Percentiles rank a stretch among this genome's conserved stretches.
These are phyloP conservation scores for Arachnomyces sp. DNA, from an alignment of 2,329 filamentous ascomycete species.

Conservation along the genomic window DNA sequence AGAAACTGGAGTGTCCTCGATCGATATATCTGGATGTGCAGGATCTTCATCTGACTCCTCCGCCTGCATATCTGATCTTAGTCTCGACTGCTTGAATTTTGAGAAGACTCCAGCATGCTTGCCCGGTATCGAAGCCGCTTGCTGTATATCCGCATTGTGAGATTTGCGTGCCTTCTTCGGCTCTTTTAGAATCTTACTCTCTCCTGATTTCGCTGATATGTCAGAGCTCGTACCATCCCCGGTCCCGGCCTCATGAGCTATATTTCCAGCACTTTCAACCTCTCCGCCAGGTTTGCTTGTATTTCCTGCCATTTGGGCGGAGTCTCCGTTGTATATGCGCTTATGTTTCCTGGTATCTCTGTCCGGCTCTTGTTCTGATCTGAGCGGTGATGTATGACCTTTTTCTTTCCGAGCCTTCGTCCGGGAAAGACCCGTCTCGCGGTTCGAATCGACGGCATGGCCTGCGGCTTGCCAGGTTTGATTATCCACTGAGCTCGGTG, in stretches of 20 bases:
- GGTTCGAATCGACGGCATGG: too few relatives aligned
- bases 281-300: slow-evolving; percentile 22
- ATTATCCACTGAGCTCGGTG: neutral
- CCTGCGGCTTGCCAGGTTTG: neutral
- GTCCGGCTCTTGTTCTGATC: slow-evolving; percentile 7
- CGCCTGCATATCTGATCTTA: neutral
- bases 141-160: slow-evolving; percentile 33
- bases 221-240: too few relatives aligned
- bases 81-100: slow-evolving; percentile 19
- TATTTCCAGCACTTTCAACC: neutral
- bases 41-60: slow-evolving; percentile 12
- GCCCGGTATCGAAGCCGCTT: slow-evolving; percentile 4
- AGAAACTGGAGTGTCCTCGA: slow-evolving; percentile 32
- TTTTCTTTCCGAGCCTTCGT: slow-evolving; percentile 3
- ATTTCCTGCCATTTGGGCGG: neutral
- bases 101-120: slow-evolving; percentile 21
- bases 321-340: neutral
- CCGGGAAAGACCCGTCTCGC: too few relatives aligned
- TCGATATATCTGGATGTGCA: slow-evolving; percentile 9
- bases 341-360: slow-evolving; percentile 7
- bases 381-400: slow-evolving; percentile 1
- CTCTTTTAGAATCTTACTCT: neutral
- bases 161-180: slow-evolving; percentile 6
- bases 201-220: too few relatives aligned
- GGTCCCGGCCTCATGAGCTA: slow-evolving; percentile 1